phyloP scores from a whole-genome alignment of 129 eudicot species.

The Centaurea solstitialis region DNA sequence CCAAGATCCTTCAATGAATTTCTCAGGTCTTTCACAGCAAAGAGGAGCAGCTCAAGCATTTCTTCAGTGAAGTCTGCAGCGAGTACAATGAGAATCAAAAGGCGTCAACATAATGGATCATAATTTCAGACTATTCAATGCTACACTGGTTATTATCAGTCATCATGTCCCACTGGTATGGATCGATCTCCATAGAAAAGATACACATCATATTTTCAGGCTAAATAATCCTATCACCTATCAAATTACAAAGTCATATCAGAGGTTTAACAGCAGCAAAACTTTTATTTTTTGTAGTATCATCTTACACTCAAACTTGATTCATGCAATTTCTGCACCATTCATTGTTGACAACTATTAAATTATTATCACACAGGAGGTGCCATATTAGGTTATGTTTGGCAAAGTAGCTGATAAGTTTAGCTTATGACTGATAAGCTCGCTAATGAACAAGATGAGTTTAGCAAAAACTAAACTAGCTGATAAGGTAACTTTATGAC shows the following conservation, averaged over 20 bases:
- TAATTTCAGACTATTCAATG: background rate
- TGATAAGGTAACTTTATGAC: too few species aligned
- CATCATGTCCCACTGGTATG: background rate
- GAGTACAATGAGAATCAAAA: conserved; percentile 18
- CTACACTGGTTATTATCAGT: background rate
- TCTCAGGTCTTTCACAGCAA: conserved; percentile 77
- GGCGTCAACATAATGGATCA: conserved; percentile 9
- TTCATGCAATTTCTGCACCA: background rate
- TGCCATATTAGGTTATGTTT: background rate
- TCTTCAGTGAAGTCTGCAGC: conserved; percentile 74
- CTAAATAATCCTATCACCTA: background rate
- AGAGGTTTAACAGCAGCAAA: background rate
- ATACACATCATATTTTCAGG: background rate
- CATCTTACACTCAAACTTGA: background rate
- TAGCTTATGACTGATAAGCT: too few species aligned
- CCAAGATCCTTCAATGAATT: conserved; percentile 70
- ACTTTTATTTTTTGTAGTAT: background rate
- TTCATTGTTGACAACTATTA: background rate
- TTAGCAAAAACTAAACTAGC: too few species aligned
- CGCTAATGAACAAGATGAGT: too few species aligned
- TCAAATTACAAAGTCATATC: background rate
- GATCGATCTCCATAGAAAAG: background rate
- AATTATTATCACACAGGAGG: background rate
- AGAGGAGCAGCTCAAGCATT: conserved; percentile 67
- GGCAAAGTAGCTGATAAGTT: too few species aligned